Evolutionary conservation across 163 green algal genomes (phyloP), one percentile per base, ranked within the genome.

Genomic region (Prototheca cutis): DNA sequence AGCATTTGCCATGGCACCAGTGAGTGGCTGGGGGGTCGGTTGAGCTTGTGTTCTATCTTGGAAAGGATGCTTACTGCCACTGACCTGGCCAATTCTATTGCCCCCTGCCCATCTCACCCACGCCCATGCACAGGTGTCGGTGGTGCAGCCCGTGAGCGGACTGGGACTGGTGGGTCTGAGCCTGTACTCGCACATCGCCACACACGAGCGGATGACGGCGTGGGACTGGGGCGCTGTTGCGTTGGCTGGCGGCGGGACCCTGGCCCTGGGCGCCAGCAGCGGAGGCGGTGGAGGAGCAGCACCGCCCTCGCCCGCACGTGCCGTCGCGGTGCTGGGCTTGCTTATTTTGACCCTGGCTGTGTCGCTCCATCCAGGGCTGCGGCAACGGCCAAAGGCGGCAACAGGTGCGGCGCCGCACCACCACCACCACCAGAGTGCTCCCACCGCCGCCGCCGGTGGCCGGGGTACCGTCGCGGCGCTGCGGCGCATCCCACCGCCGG

Each of bases 81-180:
- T n/a, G n/a, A n/a, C n/a, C n/a, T n/a, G n/a, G n/a, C n/a, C n/a
- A n/a, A n/a, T n/a, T n/a, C n/a, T n/a, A n/a, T n/a, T n/a, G n/a
- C n/a, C n/a, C n/a, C n/a, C n/a, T n/a, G n/a, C n/a, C n/a, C n/a
- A n/a, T n/a, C n/a, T n/a, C 58, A 48, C 53, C 28, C 6, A 18
- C 19, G 17, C 2, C 8, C 28, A 30, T 23, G 1, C 40, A 51
- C 70, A 88, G 80, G 84, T 94, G 2, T 91, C 82, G 1, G 54
- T 94, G 24, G 73, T 93, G 32, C 83, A 91, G 69, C 85, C 85
- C 10, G 77, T 91, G 5, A 74, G 71, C 27, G 75, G 77, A 10
- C 49, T 84, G 19, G 85, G 85, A 1, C 70, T 94, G 23, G 85
- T 82, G 19, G 63, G 83, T 3, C 67, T 94, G 24, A 78, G 85